phyloP scores from a whole-genome alignment of 1,284 basidiomycete species.

The Phellopilus nigrolimitatus region DNA sequence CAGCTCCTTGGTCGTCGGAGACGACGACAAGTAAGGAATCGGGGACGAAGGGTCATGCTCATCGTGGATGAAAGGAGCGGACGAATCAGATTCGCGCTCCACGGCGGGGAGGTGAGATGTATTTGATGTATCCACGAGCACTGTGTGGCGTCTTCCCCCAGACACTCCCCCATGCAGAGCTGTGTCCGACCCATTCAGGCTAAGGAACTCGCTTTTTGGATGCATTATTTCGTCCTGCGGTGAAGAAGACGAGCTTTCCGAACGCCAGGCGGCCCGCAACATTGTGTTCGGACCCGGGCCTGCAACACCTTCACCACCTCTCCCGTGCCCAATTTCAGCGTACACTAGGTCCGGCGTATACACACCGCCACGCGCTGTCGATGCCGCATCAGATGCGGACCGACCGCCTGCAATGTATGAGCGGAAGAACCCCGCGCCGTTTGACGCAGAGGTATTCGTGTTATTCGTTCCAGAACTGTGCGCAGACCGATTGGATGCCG shows the following conservation, averaged over 20 bases:
- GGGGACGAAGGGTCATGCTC: constrained; percentile 18
- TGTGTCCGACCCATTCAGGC: constrained; percentile 6
- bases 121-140: constrained; percentile 6
- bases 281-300: constrained; percentile 21
- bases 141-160: neutral
- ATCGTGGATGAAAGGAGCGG: constrained; percentile 24
- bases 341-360: constrained; percentile 69
- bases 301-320: constrained; percentile 39
- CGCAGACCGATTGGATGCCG: constrained; percentile 39
- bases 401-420: constrained; percentile 37
- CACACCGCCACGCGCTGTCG: constrained; percentile 47
- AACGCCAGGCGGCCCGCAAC: constrained; percentile 8
- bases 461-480: constrained; percentile 46
- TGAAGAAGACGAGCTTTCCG: constrained; percentile 25
- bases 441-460: constrained; percentile 31
- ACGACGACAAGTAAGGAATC: constrained; percentile 25
- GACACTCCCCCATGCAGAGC: neutral
- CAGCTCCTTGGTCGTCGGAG: constrained; percentile 33
- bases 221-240: constrained; percentile 22
- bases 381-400: constrained; percentile 33
- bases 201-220: constrained; percentile 26
- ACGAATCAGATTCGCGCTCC: constrained; percentile 24
- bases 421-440: constrained; percentile 56
- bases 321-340: constrained; percentile 72
- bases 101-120: neutral